These are phyloP conservation scores for Boechera stricta DNA, from an alignment of 345 rosid genomes.

Conservation along the genomic window DNA sequence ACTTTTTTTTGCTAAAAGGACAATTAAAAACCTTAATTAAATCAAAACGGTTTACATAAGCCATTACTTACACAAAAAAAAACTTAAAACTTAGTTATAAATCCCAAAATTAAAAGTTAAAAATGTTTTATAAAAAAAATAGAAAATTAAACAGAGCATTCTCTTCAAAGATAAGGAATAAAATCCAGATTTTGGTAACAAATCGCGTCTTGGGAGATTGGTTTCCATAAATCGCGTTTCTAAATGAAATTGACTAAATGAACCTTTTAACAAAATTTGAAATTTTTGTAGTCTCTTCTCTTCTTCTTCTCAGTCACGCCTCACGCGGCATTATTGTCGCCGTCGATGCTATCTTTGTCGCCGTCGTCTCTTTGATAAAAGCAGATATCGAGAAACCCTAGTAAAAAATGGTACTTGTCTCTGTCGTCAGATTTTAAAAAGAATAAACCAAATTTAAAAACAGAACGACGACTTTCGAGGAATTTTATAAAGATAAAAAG, in stretches of 20 bases:
- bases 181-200: background rate
- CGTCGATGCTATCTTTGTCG: background rate
- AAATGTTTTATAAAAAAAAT: too few relatives aligned
- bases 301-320: background rate
- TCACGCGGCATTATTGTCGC: background rate
- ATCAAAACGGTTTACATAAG: too few relatives aligned
- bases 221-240: background rate
- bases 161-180: background rate
- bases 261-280: background rate
- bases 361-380: background rate
- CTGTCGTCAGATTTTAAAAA: background rate
- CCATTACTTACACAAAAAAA: too few relatives aligned
- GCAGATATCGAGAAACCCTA: background rate
- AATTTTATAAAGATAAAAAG: constrained; percentile 11
- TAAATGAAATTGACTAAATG: background rate
- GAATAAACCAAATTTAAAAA: background rate
- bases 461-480: constrained; percentile 6
- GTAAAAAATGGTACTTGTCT: background rate
- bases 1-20: too few relatives aligned
- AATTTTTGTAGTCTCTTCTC: background rate
- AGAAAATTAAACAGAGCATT: too few relatives aligned
- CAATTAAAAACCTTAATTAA: too few relatives aligned
- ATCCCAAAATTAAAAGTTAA: too few relatives aligned
- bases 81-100: too few relatives aligned
- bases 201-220: background rate